These are phyloP conservation scores for Nicotiana obtusifolia DNA, from an alignment of 257 asterid genomes.

Conservation along the genomic window DNA sequence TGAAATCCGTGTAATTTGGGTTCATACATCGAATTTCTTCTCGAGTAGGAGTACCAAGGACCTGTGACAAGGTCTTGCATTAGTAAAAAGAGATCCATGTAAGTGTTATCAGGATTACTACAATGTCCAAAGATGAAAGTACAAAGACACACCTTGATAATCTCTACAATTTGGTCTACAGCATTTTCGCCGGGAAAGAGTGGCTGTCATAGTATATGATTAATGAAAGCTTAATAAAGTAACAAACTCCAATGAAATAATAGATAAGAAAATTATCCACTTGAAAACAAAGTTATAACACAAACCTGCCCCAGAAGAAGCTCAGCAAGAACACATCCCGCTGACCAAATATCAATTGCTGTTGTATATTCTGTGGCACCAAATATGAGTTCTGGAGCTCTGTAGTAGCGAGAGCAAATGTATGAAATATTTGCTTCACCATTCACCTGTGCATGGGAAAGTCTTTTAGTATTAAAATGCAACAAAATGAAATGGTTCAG, in stretches of 20 bases:
- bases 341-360: slow-evolving; percentile 90
- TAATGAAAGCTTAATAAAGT: neutral
- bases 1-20: slow-evolving; percentile 82
- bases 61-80: slow-evolving; percentile 37
- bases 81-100: slow-evolving; percentile 14
- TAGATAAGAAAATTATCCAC: neutral
- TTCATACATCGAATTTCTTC: slow-evolving; percentile 95
- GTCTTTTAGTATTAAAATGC: slow-evolving; percentile 15
- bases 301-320: slow-evolving; percentile 85
- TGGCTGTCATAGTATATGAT: slow-evolving; percentile 44
- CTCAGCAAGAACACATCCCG: slow-evolving; percentile 93
- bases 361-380: slow-evolving; percentile 85
- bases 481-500: neutral
- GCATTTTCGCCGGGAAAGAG: slow-evolving; percentile 96
- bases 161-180: slow-evolving; percentile 92
- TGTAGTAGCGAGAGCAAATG: slow-evolving; percentile 89
- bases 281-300: slow-evolving; percentile 12
- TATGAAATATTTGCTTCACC: slow-evolving; percentile 91
- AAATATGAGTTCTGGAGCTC: slow-evolving; percentile 90
- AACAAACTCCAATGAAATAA: neutral
- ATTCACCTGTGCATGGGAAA: slow-evolving; percentile 45
- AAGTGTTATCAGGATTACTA: neutral
- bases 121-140: neutral
- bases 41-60: slow-evolving; percentile 93
- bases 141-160: slow-evolving; percentile 58